Evolutionary conservation across 2,329 filamentous ascomycete species (phyloP), one percentile per base, ranked within the genome.

Genomic region (Exophiala xenobiotica): DNA sequence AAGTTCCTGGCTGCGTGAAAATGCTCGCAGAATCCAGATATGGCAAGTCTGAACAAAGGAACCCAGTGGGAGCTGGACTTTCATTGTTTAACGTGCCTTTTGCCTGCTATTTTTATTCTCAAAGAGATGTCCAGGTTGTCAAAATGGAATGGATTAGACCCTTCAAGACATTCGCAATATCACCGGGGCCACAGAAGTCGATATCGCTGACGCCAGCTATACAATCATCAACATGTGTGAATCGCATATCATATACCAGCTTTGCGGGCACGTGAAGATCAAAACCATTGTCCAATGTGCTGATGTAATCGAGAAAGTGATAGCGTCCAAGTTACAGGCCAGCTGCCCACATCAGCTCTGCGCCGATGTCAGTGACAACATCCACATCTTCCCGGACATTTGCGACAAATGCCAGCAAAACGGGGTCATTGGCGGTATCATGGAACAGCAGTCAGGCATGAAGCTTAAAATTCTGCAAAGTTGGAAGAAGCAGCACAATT

Each of bases 261-360:
- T 61, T 40, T 61, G 58, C 43, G 58, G 58, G 9, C 58, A 61
- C 44, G 45, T 49, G 49, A 53, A 53, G 20, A 31, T 56, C 40
- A 58, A 49, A 29, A 57, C 51, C 24, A 38, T 59, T 22, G 44
- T 58, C 8, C 55, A 58, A 23, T 58, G 55, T 29, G 48, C 55
- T 31, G 41, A 58, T 23, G 47, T 49, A 6, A 47, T 52, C 19
- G 55, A 58, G n/a, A 46, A 46, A 26, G 37, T 58, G 18, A 23
- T 58, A 7, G 33, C 42, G n/a, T 42, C 46, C 3, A 29, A 42
- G 12, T 11, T 19, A 9, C 27, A 46, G 24, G 35, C 24, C n/a
- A 37, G 31, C 5, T 43, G 14, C 22, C 44, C 41, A 3, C 45
- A 46, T 37, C 48, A 52, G 26, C 29, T 54, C 8, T 58, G 51